Conservation (phyloP, 192 early-diverging fungal species). For the Rhizophagus prolifer region DNA sequence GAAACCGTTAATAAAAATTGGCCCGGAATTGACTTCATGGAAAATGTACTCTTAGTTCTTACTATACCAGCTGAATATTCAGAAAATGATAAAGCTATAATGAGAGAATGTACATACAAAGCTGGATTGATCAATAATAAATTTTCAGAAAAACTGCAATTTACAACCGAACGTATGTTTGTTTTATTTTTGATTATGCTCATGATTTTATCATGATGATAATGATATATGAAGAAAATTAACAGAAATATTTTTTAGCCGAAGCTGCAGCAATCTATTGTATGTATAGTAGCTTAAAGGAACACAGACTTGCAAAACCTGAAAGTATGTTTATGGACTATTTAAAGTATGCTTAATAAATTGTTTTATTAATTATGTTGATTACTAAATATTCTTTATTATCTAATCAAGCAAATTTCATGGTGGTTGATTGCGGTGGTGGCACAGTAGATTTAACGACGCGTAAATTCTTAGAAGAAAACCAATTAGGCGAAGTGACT, state of each 20-base stretch:
- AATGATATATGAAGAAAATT: too few species aligned
- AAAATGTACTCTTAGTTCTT: neutral
- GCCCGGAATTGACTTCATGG: neutral
- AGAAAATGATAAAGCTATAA: neutral
- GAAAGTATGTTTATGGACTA: neutral
- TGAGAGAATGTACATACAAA: neutral
- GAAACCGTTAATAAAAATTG: neutral
- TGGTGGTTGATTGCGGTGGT: slow-evolving; percentile 60
- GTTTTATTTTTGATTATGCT: too few species aligned
- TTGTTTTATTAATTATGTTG: neutral
- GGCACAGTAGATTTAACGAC: slow-evolving; percentile 58
- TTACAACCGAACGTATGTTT: too few species aligned
- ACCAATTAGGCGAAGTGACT: slow-evolving; percentile 3
- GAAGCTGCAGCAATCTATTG: slow-evolving; percentile 18
- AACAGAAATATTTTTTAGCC: neutral
- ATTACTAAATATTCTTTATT: neutral
- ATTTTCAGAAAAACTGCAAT: too few species aligned
- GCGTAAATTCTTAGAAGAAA: neutral
- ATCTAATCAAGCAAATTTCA: slow-evolving; percentile 39
- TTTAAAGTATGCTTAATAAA: neutral
- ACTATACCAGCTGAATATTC: neutral
- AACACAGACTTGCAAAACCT: neutral
- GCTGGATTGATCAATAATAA: neutral
- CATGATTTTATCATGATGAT: too few species aligned
- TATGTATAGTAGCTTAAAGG: neutral